These are phyloP conservation scores for Hansenula lynferdii DNA, from an alignment of 1,139 yeast species.

Conservation along the genomic window DNA sequence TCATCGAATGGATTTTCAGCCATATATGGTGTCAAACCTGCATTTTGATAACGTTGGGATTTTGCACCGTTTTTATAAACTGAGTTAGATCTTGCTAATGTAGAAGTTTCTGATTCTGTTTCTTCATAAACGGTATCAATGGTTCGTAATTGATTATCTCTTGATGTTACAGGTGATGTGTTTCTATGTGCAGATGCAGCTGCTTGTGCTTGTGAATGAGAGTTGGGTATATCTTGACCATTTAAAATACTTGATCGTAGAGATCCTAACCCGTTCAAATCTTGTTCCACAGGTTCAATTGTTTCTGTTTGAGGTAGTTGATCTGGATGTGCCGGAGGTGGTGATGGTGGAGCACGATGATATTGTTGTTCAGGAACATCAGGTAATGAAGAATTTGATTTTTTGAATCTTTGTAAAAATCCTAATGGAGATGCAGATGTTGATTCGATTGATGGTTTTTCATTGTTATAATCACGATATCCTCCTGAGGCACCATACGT, in stretches of 20 bases:
- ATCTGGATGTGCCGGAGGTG: not conserved
- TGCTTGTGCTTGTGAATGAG: constrained; percentile 3
- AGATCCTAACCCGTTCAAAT: constrained; percentile 3
- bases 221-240: constrained; percentile 9
- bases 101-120: constrained; percentile 11
- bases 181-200: not conserved
- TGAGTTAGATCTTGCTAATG: not conserved
- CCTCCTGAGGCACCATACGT: too few species aligned
- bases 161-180: constrained; percentile 3
- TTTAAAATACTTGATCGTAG: constrained; percentile 11
- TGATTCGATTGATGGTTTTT: not conserved
- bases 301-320: too few species aligned
- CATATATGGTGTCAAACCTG: constrained; percentile 8
- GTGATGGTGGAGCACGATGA: not conserved
- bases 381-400: not conserved
- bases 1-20: constrained; percentile 17
- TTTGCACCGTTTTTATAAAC: constrained; percentile 4
- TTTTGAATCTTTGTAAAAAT: not conserved
- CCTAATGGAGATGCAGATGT: not conserved
- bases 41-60: constrained; percentile 14
- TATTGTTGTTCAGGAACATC: not conserved
- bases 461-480: not conserved
- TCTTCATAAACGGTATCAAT: constrained; percentile 27
- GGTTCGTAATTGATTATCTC: constrained; percentile 9
- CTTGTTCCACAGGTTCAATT: too few species aligned